Evolutionary conservation across 441 rosid genomes (phyloP).

Genomic region (Pelargonium exstipulatum): DNA sequence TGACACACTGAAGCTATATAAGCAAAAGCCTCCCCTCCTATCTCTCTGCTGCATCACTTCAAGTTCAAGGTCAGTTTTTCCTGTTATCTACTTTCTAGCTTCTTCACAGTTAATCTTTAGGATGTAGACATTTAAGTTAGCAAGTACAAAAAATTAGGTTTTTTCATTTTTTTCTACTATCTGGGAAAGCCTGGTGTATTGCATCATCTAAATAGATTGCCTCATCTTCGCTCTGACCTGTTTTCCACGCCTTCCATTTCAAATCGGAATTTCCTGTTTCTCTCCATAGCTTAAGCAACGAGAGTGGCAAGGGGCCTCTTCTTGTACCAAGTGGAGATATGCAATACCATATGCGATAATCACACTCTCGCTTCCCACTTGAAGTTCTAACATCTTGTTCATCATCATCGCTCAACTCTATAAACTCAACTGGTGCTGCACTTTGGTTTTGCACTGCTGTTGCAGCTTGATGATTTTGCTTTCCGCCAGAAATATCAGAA

Average conservation of each 20-base stretch:
- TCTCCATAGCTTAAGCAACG: constrained; percentile 27
- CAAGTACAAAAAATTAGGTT: not conserved
- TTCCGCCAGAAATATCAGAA: constrained; percentile 4
- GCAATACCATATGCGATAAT: constrained; percentile 17
- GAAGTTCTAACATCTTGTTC: constrained; percentile 5
- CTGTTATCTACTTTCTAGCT: no score
- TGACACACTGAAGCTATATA: no score
- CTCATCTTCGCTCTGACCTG: constrained; percentile 24
- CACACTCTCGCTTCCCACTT: not conserved
- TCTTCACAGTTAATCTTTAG: no score
- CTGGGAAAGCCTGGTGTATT: not conserved
- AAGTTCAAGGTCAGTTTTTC: no score
- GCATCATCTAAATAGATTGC: constrained; percentile 21
- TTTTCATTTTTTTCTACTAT: not conserved
- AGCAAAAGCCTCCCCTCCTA: no score
- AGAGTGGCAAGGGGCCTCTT: constrained; percentile 26
- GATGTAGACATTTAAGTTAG: not conserved
- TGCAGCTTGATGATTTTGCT: not conserved
- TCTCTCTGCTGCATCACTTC: no score
- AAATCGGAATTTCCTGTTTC: not conserved
- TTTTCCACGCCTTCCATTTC: constrained; percentile 23
- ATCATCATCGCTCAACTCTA: constrained; percentile 29
- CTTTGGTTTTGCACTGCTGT: constrained; percentile 11
- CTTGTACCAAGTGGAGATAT: constrained; percentile 16
- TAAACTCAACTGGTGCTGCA: constrained; percentile 1